phyloP scores from a whole-genome alignment of 192 early-diverging fungal species.

The Rhizophlyctis rosea region DNA sequence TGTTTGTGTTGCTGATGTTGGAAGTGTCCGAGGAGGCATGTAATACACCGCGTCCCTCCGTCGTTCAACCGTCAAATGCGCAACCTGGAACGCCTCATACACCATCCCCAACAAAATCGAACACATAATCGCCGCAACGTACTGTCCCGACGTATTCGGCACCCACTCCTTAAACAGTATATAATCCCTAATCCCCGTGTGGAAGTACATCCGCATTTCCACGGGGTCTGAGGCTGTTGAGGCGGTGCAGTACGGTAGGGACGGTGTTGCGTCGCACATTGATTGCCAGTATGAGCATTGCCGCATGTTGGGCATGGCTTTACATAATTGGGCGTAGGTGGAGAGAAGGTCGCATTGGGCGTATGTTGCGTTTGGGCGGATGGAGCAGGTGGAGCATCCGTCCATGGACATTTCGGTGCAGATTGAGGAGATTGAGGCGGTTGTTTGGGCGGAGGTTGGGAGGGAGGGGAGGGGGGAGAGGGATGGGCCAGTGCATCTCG shows the following conservation, averaged over 20 bases:
- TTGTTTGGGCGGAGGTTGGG: constrained; percentile 42
- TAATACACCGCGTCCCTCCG: too few relatives aligned
- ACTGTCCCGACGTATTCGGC: constrained; percentile 45
- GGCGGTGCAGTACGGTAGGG: too few relatives aligned
- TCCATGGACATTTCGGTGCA: constrained; percentile 44
- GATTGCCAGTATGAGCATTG: constrained; percentile 48
- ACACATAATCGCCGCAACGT: constrained; percentile 47
- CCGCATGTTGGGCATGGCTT: constrained; percentile 61
- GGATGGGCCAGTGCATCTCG: constrained; percentile 35
- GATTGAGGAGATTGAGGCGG: constrained; percentile 42
- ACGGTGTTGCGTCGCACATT: constrained; percentile 42
- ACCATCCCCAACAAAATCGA: constrained; percentile 50
- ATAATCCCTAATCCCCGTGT: constrained; percentile 50
- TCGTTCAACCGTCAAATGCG: background rate
- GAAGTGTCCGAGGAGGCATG: too few relatives aligned
- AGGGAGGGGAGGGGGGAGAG: constrained; percentile 22
- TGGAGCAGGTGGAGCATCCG: constrained; percentile 35
- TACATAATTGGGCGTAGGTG: constrained; percentile 55
- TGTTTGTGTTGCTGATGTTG: too few relatives aligned
- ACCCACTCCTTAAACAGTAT: constrained; percentile 65
- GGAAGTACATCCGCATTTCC: constrained; percentile 66
- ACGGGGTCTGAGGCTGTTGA: constrained; percentile 24
- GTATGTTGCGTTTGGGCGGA: constrained; percentile 17
- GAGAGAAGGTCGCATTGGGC: constrained; percentile 52
- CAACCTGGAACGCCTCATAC: constrained; percentile 45